phyloP scores from a whole-genome alignment of 2,329 filamentous ascomycete genomes.

The Aspergillus fischeri region DNA sequence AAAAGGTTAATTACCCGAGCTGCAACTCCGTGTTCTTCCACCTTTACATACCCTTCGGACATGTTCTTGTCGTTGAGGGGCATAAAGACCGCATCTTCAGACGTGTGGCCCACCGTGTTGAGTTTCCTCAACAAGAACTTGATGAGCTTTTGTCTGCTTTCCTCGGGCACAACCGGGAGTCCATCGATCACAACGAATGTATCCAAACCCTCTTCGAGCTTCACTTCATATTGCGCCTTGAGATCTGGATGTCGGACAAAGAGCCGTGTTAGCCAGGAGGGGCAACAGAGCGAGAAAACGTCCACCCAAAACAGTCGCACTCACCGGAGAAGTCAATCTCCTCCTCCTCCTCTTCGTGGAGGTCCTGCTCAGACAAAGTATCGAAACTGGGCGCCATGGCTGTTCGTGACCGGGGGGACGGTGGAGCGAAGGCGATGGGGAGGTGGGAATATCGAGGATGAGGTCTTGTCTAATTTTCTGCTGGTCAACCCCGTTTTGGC shows the following conservation, averaged over 20 bases:
- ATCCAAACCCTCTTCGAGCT: conserved; percentile 92
- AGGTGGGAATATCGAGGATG: conserved; percentile 15
- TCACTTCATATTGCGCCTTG: conserved; percentile 89
- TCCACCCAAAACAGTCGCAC: conserved; percentile 19
- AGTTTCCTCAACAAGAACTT: conserved; percentile 96
- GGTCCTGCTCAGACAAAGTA: conserved; percentile 84
- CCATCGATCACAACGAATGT: conserved; percentile 96
- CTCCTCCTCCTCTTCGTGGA: conserved; percentile 85
- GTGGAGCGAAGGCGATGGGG: conserved; percentile 16
- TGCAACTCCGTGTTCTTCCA: conserved; percentile 4
- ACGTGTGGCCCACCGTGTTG: conserved; percentile 75
- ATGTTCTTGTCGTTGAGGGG: conserved; percentile 82
- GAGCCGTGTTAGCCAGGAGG: conserved; percentile 23
- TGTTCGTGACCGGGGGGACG: conserved; percentile 29
- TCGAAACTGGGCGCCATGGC: conserved; percentile 94
- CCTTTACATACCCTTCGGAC: conserved; percentile 69
- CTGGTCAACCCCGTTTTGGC: conserved; percentile 21
- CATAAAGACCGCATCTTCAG: conserved; percentile 89
- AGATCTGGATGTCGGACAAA: conserved; percentile 56
- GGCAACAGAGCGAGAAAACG: conserved; percentile 18
- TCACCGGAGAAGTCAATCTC: conserved; percentile 83
- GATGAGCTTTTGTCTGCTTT: conserved; percentile 87
- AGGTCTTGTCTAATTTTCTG: conserved; percentile 29
- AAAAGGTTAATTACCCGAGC: conserved; percentile 13
- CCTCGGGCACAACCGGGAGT: conserved; percentile 81